phyloP scores from a whole-genome alignment of 805 yeast species.

The Saturnispora saitoi region DNA sequence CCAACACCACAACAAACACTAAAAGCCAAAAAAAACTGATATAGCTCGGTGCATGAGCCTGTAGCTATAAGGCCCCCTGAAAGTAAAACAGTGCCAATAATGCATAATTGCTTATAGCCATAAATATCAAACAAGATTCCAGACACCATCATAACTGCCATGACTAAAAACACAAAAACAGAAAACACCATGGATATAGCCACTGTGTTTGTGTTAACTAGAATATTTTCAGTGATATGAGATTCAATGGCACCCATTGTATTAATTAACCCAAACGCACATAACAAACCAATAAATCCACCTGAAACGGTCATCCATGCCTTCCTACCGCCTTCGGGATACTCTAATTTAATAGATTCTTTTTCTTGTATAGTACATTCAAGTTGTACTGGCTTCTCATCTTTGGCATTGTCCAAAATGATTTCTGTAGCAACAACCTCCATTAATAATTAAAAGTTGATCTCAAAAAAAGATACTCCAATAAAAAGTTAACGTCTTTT shows the following conservation, averaged over 20 bases:
- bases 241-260: slow-evolving; percentile 61
- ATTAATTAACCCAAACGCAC: slow-evolving; percentile 58
- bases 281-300: slow-evolving; percentile 47
- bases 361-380: not conserved
- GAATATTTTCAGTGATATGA: slow-evolving; percentile 46
- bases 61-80: slow-evolving; percentile 36
- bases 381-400: not conserved
- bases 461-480: too few relatives aligned
- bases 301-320: slow-evolving; percentile 41
- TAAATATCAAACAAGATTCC: slow-evolving; percentile 41
- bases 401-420: not conserved
- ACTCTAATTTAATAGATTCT: not conserved
- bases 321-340: slow-evolving; percentile 11
- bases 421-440: not conserved
- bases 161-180: slow-evolving; percentile 36
- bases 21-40: slow-evolving; percentile 46
- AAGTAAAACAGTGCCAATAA: slow-evolving; percentile 31
- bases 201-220: slow-evolving; percentile 35
- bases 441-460: not conserved
- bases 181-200: slow-evolving; percentile 68
- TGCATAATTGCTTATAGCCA: slow-evolving; percentile 34
- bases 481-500: not conserved
- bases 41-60: slow-evolving; percentile 35
- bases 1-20: slow-evolving; percentile 40
- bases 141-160: slow-evolving; percentile 32